These are phyloP conservation scores for Byssoonygena ceratinophila DNA, from an alignment of 2,329 filamentous ascomycete genomes.

Conservation along the genomic window DNA sequence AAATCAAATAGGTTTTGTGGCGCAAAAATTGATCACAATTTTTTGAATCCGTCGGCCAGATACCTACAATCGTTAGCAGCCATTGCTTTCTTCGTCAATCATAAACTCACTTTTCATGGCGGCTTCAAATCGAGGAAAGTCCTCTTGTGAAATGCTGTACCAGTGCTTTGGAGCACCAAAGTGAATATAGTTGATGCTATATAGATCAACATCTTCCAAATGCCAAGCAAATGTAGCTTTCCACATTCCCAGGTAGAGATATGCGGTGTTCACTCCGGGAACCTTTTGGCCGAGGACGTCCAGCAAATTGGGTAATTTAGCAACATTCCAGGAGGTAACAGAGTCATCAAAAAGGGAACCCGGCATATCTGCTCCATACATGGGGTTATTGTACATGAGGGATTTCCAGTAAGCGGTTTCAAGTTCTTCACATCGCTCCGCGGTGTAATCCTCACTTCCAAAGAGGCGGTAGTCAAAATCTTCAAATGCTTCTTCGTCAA, in stretches of 20 bases:
- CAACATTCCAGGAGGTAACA: constrained; percentile 81
- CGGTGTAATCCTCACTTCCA: constrained; percentile 71
- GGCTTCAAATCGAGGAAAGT: constrained; percentile 81
- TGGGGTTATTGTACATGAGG: constrained; percentile 81
- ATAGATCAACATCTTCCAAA: constrained; percentile 93
- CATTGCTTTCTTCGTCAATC: not conserved
- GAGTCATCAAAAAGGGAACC: constrained; percentile 86
- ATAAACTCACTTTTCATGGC: constrained; percentile 64
- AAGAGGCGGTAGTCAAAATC: constrained; percentile 85
- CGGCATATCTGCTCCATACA: constrained; percentile 95
- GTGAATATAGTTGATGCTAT: constrained; percentile 99
- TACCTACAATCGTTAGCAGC: constrained; percentile 31
- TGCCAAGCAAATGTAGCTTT: constrained; percentile 99
- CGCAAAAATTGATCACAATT: constrained; percentile 91
- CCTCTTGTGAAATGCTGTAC: constrained; percentile 97
- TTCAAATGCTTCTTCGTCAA: constrained; percentile 85
- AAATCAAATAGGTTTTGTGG: constrained; percentile 96
- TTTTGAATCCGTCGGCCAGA: constrained; percentile 92
- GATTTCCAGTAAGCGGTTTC: constrained; percentile 97
- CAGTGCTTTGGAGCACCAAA: constrained; percentile 98
- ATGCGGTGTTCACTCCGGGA: constrained; percentile 94
- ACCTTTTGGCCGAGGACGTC: constrained; percentile 93
- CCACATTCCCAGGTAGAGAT: constrained; percentile 98
- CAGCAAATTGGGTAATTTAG: constrained; percentile 83
- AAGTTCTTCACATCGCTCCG: constrained; percentile 85